These are phyloP conservation scores for Blastomyces gilchristii DNA, from an alignment of 2,329 filamentous ascomycete genomes.

Conservation along the genomic window DNA sequence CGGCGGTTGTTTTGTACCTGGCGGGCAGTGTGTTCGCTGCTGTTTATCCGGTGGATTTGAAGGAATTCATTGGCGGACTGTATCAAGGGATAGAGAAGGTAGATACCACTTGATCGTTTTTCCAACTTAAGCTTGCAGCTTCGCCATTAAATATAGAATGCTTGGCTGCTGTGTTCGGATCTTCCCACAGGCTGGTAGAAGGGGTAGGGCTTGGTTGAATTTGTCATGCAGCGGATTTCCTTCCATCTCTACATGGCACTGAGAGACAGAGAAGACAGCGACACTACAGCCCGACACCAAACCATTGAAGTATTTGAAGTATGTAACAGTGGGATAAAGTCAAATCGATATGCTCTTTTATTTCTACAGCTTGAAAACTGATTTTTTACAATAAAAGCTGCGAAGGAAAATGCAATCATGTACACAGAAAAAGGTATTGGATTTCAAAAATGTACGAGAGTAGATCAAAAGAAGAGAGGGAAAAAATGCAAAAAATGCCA, in stretches of 20 bases:
- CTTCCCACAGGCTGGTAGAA: too few relatives aligned
- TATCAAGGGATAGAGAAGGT: background rate
- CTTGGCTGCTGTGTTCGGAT: background rate
- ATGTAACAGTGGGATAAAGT: too few relatives aligned
- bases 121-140: too few relatives aligned
- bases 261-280: background rate
- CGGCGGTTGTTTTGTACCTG: background rate
- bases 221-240: background rate
- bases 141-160: background rate
- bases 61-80: background rate
- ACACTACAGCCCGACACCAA: background rate
- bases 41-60: background rate
- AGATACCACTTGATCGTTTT: background rate
- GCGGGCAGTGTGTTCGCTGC: background rate
- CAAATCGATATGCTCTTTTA: background rate
- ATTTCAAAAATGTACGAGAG: background rate
- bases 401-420: background rate
- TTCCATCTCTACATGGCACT: background rate
- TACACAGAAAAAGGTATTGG: background rate
- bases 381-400: background rate
- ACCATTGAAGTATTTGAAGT: too few relatives aligned
- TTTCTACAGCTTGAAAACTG: background rate
- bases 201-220: too few relatives aligned
- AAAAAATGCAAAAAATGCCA: background rate
- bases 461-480: background rate